Conservation (phyloP, 441 rosid genomes). For the Adansonia grandidieri region DNA sequence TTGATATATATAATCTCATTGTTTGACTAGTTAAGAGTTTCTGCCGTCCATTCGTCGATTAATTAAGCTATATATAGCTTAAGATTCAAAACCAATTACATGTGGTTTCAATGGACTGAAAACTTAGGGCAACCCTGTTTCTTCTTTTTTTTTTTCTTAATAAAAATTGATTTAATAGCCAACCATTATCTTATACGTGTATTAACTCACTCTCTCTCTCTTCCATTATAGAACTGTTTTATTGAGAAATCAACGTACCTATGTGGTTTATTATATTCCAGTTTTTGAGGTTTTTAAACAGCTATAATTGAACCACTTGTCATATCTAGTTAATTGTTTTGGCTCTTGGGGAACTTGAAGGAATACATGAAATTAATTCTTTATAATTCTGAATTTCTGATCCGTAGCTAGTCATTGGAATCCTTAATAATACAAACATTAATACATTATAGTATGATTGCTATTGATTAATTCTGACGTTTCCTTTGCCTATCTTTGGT, state of each 20-base stretch:
- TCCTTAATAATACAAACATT: neutral
- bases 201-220: constrained; percentile 35
- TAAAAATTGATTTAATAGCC: neutral
- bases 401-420: neutral
- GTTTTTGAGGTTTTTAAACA: constrained; percentile 27
- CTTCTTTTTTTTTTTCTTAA: neutral
- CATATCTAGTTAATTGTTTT: constrained; percentile 36
- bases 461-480: neutral
- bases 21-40: constrained; percentile 6
- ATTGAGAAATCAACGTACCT: constrained; percentile 24
- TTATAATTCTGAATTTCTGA: neutral
- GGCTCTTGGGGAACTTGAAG: constrained; percentile 54
- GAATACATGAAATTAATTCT: constrained; percentile 37
- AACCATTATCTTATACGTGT: neutral
- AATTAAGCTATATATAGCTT: constrained; percentile 9
- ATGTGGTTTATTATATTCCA: constrained; percentile 10
- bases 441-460: neutral
- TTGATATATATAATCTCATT: neutral
- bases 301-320: constrained; percentile 49
- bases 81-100: constrained; percentile 9
- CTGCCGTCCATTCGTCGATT: constrained; percentile 8
- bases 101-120: neutral
- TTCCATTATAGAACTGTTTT: constrained; percentile 32
- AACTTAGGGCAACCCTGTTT: constrained; percentile 13
- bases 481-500: constrained; percentile 7